phyloP scores from a whole-genome alignment of 1,284 basidiomycete genomes.

The Ganoderma lingzhi region DNA sequence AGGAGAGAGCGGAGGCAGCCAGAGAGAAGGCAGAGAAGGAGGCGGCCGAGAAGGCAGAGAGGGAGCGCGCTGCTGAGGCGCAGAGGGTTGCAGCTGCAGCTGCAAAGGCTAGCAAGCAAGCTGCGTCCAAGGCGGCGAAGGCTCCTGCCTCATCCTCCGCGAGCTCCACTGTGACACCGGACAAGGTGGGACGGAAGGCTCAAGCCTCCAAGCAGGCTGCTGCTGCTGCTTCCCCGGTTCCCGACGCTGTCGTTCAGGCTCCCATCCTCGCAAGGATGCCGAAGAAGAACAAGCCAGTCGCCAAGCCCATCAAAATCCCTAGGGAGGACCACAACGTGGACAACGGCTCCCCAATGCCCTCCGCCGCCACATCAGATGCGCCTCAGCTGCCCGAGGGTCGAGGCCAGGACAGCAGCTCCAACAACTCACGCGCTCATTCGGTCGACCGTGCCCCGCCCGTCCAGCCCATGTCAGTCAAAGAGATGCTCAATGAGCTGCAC shows the following conservation, averaged over 20 bases:
- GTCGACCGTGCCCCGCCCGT: conserved; percentile 51
- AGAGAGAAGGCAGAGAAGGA: conserved; percentile 45
- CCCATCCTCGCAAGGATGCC: conserved; percentile 81
- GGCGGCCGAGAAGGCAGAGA: conserved; percentile 41
- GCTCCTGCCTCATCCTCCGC: conserved; percentile 33
- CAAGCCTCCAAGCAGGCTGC: conserved; percentile 22
- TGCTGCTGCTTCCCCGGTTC: conserved; percentile 25
- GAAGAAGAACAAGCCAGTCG: conserved; percentile 76
- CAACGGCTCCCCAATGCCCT: conserved; percentile 51
- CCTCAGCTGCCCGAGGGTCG: conserved; percentile 47
- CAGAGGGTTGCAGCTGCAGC: conserved; percentile 42
- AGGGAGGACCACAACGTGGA: conserved; percentile 63
- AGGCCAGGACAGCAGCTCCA: conserved; percentile 52
- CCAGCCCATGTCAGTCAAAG: conserved; percentile 61
- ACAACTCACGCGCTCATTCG: conserved; percentile 67
- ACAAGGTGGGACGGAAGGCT: conserved; percentile 28
- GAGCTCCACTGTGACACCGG: conserved; percentile 35
- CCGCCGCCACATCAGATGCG: conserved; percentile 55
- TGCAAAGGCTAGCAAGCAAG: conserved; percentile 41
- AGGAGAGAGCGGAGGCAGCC: conserved; percentile 48
- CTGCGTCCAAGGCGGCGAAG: conserved; percentile 41
- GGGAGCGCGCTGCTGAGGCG: conserved; percentile 43
- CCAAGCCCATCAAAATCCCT: conserved; percentile 64
- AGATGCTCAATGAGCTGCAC: conserved; percentile 71
- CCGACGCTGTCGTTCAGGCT: conserved; percentile 58